Evolutionary conservation across 495 filamentous ascomycete genomes (phyloP), one percentile per base, ranked within the genome.

Genomic region (Aspergillus affinis): DNA sequence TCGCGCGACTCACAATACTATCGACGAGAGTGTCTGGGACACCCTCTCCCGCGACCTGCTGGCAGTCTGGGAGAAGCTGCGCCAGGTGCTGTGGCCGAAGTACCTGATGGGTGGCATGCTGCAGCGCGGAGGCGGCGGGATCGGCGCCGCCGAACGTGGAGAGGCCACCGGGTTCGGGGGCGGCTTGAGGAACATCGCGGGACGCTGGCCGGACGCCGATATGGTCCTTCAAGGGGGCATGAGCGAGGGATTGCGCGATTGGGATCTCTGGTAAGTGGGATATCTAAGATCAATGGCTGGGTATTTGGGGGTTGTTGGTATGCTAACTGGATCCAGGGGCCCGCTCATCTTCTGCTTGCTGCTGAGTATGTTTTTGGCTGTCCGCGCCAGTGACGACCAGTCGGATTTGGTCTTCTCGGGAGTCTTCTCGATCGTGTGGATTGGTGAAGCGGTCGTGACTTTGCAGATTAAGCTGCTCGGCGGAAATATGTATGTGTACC

Each of bases 51-150:
- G 94, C 57, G 94, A 99, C 72, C 78, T 98, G 67, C 72, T 92
- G 18, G 94, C 92, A 46, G 91, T 98, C 26, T 98, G 94, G 92
- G 87, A 89, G 75, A 97, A 97, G 82, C 91, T 98, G 90, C 86
- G 88, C 74, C 93, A 95, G 76, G 94, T 98, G n/a, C 84, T 98
- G 51, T 98, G 90, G 75, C 94, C 94, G 4, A 93, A 94, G 69
- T 97, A 97, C 78, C 80, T 97, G 51, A 87, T 98, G 48, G 89
- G 89, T 54, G 88, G 81, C 26, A 82, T 87, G 67, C 68, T 85
- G 75, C 78, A 83, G 69, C 73, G 82, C 65, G 75, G 82, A 59
- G 91, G 90, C 29, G 87, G 89, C 52, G 87, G 86, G 36, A 89
- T 90, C 71, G 84, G 86, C 47, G 84, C 79, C 54, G 84, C 84